A percentile compares a stretch with the other conserved stretches of the same genome.
phyloP scores from a whole-genome alignment of 2,329 filamentous ascomycete genomes.

The Penicillium janthinellum region DNA sequence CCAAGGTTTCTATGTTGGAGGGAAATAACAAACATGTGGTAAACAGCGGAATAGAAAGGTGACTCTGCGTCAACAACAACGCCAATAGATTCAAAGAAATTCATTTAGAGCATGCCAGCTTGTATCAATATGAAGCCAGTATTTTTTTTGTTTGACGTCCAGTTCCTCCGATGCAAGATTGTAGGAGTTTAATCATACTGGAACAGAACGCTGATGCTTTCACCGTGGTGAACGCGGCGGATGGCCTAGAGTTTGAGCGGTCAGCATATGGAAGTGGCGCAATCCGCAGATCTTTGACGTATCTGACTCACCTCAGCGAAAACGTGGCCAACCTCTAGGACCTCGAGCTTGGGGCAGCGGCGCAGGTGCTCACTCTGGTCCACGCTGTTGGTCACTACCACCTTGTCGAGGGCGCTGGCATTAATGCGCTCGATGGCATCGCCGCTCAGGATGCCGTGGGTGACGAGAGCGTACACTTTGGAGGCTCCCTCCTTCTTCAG shows the following conservation, averaged over 20 bases:
- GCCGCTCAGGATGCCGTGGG: constrained; percentile 91
- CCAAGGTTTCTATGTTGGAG: constrained; percentile 15
- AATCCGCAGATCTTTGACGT: background rate
- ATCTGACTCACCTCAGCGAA: constrained; percentile 73
- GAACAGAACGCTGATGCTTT: constrained; percentile 96
- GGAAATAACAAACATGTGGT: constrained; percentile 11
- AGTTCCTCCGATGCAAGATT: background rate
- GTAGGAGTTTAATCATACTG: constrained; percentile 66
- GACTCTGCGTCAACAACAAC: constrained; percentile 18
- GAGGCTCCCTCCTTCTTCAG: constrained; percentile 91
- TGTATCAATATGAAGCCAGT: constrained; percentile 9
- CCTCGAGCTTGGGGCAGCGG: constrained; percentile 83
- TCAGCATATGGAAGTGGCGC: constrained; percentile 21
- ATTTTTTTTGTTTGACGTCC: constrained; percentile 1
- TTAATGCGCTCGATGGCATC: constrained; percentile 95
- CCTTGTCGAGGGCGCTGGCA: constrained; percentile 86
- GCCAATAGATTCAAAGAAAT: constrained; percentile 20
- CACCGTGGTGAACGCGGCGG: constrained; percentile 92
- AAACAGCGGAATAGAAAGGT: constrained; percentile 6
- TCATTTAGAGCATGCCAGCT: constrained; percentile 19
- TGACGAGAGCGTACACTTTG: constrained; percentile 86
- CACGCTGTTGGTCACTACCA: constrained; percentile 93
- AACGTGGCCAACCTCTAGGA: constrained; percentile 82
- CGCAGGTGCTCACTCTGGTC: constrained; percentile 80
- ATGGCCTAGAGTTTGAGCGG: constrained; percentile 64